Percentiles rank a stretch among this genome's conserved stretches.
These are phyloP conservation scores for Neospermospora avenae DNA, from an alignment of 2,329 filamentous ascomycete species.

Conservation along the genomic window DNA sequence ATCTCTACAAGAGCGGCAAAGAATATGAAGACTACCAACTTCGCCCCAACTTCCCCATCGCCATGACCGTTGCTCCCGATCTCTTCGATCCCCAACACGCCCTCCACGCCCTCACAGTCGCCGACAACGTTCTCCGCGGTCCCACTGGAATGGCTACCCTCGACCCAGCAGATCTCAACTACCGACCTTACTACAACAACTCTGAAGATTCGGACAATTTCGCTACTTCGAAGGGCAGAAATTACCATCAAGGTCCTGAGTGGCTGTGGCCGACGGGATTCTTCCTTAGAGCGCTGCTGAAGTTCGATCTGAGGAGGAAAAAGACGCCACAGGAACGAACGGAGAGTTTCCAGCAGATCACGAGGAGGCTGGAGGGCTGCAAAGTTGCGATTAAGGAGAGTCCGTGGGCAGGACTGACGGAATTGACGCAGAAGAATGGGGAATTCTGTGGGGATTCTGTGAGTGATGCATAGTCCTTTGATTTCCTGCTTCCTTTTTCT, in stretches of 20 bases:
- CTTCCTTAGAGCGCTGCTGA: slow-evolving; percentile 86
- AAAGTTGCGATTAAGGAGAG: slow-evolving; percentile 78
- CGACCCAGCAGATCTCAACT: slow-evolving; percentile 88
- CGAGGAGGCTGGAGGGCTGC: slow-evolving; percentile 74
- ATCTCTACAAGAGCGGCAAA: slow-evolving; percentile 89
- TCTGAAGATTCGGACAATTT: slow-evolving; percentile 91
- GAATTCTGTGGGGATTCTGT: slow-evolving; percentile 84
- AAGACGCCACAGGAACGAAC: slow-evolving; percentile 64
- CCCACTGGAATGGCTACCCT: slow-evolving; percentile 95
- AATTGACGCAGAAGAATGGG: slow-evolving; percentile 89
- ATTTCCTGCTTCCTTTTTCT: too few relatives aligned
- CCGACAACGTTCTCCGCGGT: slow-evolving; percentile 76
- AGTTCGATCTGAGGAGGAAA: slow-evolving; percentile 79
- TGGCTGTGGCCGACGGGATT: slow-evolving; percentile 98
- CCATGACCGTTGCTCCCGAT: slow-evolving; percentile 89
- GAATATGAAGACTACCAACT: slow-evolving; percentile 98
- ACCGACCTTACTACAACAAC: slow-evolving; percentile 92
- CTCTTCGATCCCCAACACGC: slow-evolving; percentile 80
- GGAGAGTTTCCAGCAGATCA: slow-evolving; percentile 94
- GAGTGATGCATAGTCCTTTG: too few relatives aligned
- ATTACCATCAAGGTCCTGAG: slow-evolving; percentile 97
- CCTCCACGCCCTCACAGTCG: slow-evolving; percentile 72
- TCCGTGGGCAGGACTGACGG: slow-evolving; percentile 85
- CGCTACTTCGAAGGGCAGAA: slow-evolving; percentile 86
- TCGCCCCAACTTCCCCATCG: slow-evolving; percentile 88